A percentile compares a stretch with the other conserved stretches of the same genome.
These are phyloP conservation scores for Excoecaria agallocha DNA, from an alignment of 345 rosid genomes.

Conservation along the genomic window DNA sequence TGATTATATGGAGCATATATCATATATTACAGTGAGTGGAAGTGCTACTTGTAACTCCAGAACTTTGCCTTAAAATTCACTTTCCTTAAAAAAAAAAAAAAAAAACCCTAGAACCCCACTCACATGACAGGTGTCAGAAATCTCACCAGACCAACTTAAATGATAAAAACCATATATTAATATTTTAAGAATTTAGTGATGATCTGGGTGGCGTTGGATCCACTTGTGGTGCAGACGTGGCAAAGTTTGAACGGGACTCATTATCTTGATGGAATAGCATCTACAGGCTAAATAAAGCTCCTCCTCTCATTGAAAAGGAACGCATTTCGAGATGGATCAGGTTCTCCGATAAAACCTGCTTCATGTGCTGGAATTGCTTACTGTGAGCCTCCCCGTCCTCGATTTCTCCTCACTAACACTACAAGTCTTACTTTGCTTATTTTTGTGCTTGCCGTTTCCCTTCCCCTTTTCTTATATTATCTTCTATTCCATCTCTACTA, in stretches of 20 bases:
- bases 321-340: slow-evolving; percentile 63
- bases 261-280: slow-evolving; percentile 21
- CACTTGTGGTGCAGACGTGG: slow-evolving; percentile 2
- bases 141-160: slow-evolving; percentile 36
- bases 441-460: too few species aligned
- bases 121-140: slow-evolving; percentile 59
- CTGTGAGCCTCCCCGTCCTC: too few species aligned
- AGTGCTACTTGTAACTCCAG: not conserved
- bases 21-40: not conserved
- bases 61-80: slow-evolving; percentile 24
- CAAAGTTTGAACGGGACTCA: slow-evolving; percentile 13
- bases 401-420: too few species aligned
- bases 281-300: slow-evolving; percentile 17
- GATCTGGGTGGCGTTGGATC: slow-evolving; percentile 19
- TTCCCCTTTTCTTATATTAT: too few species aligned
- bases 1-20: slow-evolving; percentile 6
- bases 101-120: slow-evolving; percentile 24
- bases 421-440: too few species aligned
- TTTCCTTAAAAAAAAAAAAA: not conserved
- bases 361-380: slow-evolving; percentile 34
- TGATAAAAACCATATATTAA: slow-evolving; percentile 3
- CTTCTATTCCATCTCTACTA: too few species aligned
- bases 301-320: slow-evolving; percentile 26
- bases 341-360: slow-evolving; percentile 28
- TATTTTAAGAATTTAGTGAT: slow-evolving; percentile 6